Percentiles rank a stretch among this genome's conserved stretches.
These are phyloP conservation scores for Psilocybe cyanescens DNA, from an alignment of 768 basidiomycete species.

Conservation along the genomic window DNA sequence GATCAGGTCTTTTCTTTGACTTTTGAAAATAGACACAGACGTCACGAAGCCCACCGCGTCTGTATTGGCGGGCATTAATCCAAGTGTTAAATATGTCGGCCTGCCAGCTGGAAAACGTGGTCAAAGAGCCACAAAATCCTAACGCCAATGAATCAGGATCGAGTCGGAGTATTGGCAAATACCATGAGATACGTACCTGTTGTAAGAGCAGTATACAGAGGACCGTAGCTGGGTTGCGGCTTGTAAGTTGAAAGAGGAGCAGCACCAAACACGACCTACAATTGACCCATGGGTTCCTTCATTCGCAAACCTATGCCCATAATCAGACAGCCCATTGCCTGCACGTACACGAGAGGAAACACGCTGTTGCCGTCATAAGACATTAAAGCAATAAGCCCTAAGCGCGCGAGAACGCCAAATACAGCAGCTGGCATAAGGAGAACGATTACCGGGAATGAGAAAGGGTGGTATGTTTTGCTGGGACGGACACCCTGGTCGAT, in stretches of 20 bases:
- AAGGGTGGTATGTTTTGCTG: constrained; percentile 47
- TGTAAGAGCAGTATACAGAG: constrained; percentile 85
- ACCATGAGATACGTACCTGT: constrained; percentile 57
- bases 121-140: constrained; percentile 96
- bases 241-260: constrained; percentile 5
- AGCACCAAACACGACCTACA: constrained; percentile 52
- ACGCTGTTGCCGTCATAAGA: constrained; percentile 77
- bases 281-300: constrained; percentile 72
- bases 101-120: constrained; percentile 97
- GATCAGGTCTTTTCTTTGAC: neutral
- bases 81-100: constrained; percentile 86
- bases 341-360: constrained; percentile 84
- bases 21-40: constrained; percentile 45
- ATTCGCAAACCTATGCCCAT: constrained; percentile 83
- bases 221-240: constrained; percentile 69
- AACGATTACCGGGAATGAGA: constrained; percentile 65
- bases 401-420: constrained; percentile 80
- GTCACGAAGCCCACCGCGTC: constrained; percentile 69
- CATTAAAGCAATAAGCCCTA: constrained; percentile 77
- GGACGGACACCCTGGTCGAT: constrained; percentile 30
- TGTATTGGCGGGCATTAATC: constrained; percentile 62
- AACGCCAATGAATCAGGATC: neutral
- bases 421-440: constrained; percentile 83
- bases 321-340: constrained; percentile 86
- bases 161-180: neutral